Percentiles rank a stretch among this genome's conserved stretches.
phyloP scores from a whole-genome alignment of 1,139 yeast species.

The Geotrichum histeridarum region DNA sequence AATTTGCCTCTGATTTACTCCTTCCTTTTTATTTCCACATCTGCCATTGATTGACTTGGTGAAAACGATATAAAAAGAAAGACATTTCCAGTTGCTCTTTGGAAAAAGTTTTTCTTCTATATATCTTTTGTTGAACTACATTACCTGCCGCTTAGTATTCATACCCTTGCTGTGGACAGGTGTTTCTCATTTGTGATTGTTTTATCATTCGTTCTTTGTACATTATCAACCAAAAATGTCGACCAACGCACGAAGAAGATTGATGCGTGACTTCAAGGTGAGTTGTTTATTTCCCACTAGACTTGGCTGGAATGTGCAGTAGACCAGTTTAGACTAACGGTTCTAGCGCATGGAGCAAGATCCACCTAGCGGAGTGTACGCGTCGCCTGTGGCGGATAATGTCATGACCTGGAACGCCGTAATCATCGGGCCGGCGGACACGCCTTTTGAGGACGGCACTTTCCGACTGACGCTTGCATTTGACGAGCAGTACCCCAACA shows the following conservation, averaged over 20 bases:
- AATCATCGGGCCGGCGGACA: conserved; percentile 94
- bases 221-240: conserved; percentile 55
- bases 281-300: conserved; percentile 29
- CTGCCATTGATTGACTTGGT: background rate
- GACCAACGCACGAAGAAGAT: conserved; percentile 95
- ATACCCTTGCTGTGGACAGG: too few species aligned
- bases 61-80: too few species aligned
- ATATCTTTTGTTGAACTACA: background rate
- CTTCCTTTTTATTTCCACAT: background rate
- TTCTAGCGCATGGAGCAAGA: conserved; percentile 93
- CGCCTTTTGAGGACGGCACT: conserved; percentile 98
- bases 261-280: conserved; percentile 95
- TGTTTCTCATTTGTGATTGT: background rate
- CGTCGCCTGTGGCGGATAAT: conserved; percentile 93
- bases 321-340: conserved; percentile 2
- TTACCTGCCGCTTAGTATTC: background rate
- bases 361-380: conserved; percentile 96
- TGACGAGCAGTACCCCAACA: conserved; percentile 96
- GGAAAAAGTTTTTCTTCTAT: background rate
- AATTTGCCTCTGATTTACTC: background rate
- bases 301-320: too few species aligned
- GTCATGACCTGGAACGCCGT: conserved; percentile 98
- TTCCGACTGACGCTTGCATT: conserved; percentile 80
- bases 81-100: background rate
- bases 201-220: background rate